Conservation (phyloP, 495 filamentous ascomycete species). For the Daldinia decipiens region DNA sequence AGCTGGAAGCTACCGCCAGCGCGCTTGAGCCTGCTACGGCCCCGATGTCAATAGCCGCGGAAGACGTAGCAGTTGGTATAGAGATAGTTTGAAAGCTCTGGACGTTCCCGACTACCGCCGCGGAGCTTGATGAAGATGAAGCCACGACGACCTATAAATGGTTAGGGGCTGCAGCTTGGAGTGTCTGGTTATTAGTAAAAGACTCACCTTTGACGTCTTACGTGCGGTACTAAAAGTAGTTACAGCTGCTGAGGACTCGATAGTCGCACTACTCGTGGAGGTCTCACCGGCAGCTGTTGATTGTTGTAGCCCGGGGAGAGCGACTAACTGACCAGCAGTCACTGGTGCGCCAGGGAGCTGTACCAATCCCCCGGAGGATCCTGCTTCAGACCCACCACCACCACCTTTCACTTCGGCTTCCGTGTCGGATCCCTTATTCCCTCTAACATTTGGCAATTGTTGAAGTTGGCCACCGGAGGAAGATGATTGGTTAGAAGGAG, state of each 20-base stretch:
- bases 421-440: too few relatives aligned
- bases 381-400: background rate
- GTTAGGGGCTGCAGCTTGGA: background rate
- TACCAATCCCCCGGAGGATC: conserved; percentile 2
- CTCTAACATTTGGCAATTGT: too few relatives aligned
- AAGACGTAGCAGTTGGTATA: background rate
- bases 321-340: conserved; percentile 37
- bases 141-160: background rate
- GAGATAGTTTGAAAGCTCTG: conserved; percentile 25
- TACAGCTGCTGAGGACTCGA: conserved; percentile 8
- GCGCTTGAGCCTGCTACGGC: conserved; percentile 17
- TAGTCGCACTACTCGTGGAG: conserved; percentile 7
- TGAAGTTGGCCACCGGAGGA: too few relatives aligned
- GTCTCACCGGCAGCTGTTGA: conserved; percentile 5
- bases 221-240: conserved; percentile 9
- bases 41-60: conserved; percentile 16
- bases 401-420: background rate
- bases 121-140: conserved; percentile 7
- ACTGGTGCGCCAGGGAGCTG: conserved; percentile 30
- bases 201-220: conserved; percentile 20
- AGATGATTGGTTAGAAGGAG: too few relatives aligned
- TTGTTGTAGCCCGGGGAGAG: conserved; percentile 15
- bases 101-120: conserved; percentile 1
- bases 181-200: background rate
- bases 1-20: background rate